Evolutionary conservation across 2,329 filamentous ascomycete genomes (phyloP).

Genomic region (Beauveria sp.): DNA sequence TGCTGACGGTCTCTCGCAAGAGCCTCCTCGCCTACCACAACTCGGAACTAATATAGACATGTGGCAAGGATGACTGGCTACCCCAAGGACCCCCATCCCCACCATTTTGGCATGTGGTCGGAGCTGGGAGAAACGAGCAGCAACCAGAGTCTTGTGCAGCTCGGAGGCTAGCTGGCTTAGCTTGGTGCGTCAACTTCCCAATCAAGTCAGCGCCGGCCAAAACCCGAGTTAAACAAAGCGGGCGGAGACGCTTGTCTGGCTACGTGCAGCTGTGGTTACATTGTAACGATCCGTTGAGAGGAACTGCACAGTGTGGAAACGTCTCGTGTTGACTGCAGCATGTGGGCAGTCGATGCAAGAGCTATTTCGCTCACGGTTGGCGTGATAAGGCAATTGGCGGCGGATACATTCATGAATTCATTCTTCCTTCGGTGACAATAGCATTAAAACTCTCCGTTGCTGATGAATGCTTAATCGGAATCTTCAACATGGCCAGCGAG

Average conservation of each 20-base stretch:
- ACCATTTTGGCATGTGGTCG: not conserved
- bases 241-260: not conserved
- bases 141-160: too few relatives aligned
- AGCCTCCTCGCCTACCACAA: too few relatives aligned
- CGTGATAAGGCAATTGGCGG: not conserved
- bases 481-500: not conserved
- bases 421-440: not conserved
- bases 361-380: not conserved
- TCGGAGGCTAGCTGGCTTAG: too few relatives aligned
- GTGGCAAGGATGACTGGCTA: too few relatives aligned
- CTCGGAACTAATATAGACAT: too few relatives aligned
- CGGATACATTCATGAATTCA: too few relatives aligned
- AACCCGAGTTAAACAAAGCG: not conserved
- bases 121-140: too few relatives aligned
- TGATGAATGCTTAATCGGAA: not conserved
- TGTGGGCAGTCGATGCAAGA: not conserved
- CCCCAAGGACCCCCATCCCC: not conserved
- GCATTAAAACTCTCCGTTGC: too few relatives aligned
- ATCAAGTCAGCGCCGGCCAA: not conserved
- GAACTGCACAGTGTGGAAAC: not conserved
- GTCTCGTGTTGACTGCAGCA: not conserved
- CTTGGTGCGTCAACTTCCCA: not conserved
- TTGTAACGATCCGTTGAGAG: not conserved
- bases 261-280: not conserved
- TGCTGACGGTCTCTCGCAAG: not conserved